These are phyloP conservation scores for Zychaea mexicana DNA, from an alignment of 371 early-diverging fungal species.

Conservation along the genomic window DNA sequence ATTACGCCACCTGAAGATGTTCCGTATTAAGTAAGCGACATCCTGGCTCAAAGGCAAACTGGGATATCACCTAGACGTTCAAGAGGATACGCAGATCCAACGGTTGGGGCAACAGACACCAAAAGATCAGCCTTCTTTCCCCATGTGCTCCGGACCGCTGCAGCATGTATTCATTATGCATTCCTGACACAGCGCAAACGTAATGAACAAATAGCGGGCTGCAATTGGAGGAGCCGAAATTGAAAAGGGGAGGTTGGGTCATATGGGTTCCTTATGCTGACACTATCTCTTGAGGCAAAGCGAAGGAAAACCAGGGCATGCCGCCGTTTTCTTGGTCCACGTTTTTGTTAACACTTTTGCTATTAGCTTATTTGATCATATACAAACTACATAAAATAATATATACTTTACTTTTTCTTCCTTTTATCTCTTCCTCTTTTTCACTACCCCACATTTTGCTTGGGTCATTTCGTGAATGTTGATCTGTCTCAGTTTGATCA, in stretches of 20 bases:
- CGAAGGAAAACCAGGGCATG: background rate
- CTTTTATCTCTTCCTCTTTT: background rate
- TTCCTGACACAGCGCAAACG: background rate
- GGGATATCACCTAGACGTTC: too few relatives aligned
- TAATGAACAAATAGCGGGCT: background rate
- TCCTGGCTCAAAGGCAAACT: too few relatives aligned
- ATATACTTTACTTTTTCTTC: background rate
- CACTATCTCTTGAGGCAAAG: too few relatives aligned
- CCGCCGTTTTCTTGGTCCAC: background rate
- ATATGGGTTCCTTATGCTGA: background rate
- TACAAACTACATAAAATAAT: background rate
- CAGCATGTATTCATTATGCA: background rate
- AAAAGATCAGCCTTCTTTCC: background rate
- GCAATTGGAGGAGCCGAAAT: background rate
- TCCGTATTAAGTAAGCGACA: too few relatives aligned
- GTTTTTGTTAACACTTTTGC: background rate
- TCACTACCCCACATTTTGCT: background rate
- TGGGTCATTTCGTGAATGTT: background rate
- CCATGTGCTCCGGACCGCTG: background rate
- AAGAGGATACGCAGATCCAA: background rate
- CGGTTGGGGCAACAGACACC: background rate
- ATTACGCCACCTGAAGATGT: too few relatives aligned
- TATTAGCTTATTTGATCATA: background rate
- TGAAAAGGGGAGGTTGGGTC: background rate
- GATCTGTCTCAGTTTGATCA: slow-evolving; percentile 2